Evolutionary conservation across 441 rosid species (phyloP).

Genomic region (Gossypium gossypioides): DNA sequence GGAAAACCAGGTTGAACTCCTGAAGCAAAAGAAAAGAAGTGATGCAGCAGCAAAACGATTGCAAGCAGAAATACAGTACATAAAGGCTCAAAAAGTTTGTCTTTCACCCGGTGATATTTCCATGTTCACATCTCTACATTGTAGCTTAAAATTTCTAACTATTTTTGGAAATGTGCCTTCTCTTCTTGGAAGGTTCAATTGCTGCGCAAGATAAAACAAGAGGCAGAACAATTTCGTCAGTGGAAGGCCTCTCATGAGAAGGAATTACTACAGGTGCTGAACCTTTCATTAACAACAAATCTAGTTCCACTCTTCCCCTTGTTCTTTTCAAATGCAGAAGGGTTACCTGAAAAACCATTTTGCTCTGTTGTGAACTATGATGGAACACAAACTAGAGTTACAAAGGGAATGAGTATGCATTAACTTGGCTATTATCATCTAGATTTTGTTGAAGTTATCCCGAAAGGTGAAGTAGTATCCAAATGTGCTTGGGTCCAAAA

Average conservation of each 20-base stretch:
- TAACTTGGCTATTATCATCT: not conserved
- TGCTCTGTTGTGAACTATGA: not conserved
- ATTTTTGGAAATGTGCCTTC: conserved; percentile 5
- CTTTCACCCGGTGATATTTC: conserved; percentile 7
- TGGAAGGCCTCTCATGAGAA: conserved; percentile 67
- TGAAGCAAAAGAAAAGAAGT: conserved; percentile 59
- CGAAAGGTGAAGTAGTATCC: not conserved
- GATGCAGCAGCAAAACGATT: conserved; percentile 58
- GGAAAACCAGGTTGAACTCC: conserved; percentile 50
- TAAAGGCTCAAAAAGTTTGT: conserved; percentile 57
- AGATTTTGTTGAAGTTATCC: not conserved
- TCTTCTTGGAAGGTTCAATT: conserved; percentile 48
- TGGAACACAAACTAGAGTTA: not conserved
- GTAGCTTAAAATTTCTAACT: not conserved
- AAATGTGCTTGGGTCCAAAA: not conserved
- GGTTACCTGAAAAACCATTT: not conserved
- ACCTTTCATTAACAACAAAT: not conserved
- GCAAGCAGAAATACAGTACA: conserved; percentile 55
- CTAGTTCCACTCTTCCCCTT: not conserved
- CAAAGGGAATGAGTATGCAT: not conserved
- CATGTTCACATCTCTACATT: not conserved
- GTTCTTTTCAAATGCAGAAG: not conserved
- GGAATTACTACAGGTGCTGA: conserved; percentile 51
- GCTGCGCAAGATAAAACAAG: conserved; percentile 62
- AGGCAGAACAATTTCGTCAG: conserved; percentile 65